Evolutionary conservation across 2,329 filamentous ascomycete species (phyloP), one percentile per base, ranked within the genome.

Genomic region (Nemania sp.): DNA sequence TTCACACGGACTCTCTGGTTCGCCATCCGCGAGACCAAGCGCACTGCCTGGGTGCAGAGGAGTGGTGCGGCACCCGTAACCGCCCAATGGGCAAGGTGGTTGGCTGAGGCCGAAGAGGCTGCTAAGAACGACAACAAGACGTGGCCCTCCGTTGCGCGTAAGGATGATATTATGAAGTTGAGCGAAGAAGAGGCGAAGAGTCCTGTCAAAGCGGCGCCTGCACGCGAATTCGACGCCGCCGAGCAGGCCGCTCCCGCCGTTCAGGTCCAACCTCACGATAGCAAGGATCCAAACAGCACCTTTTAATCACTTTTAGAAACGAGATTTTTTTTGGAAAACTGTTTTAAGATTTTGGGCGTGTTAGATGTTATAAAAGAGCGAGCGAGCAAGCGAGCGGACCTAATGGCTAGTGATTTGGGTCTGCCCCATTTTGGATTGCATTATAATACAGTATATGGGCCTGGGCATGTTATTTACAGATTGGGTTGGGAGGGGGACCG

Each of bases 1-100:
- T 89, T 85, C 72, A 90, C 87, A 0, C 78, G 85, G 18, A 88
- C 85, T 1, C 77, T 89, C 64, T 89, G 87, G 87, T 87, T 83
- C 70, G 87, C 86, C 1, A 87, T 90, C 54, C 81, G 84, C 13
- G 85, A 86, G 72, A 88, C 87, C 0, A 76, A 81, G 72, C 79
- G 79, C 26, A 85, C 80, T 0, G 83, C 82, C 3, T 90, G 88
- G 88, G 84, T 87, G 2, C 78, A 79, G 64, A 80, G 82, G 47
- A 84, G 82, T 56, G 83, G 85, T 13, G 84, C 85, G 0, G 85
- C 86, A 0, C 87, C 88, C 0, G 76, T 76, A 11, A 88, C 87
- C 0, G 73, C 78, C 0, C 79, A 84, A 66, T 90, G 88, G 87
- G 80, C 81, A 53, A 69, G 77, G 62, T 89, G 88, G 88, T 79